phyloP scores from a whole-genome alignment of 352 stramenopile genomes.

The Phytophthora crassamura region DNA sequence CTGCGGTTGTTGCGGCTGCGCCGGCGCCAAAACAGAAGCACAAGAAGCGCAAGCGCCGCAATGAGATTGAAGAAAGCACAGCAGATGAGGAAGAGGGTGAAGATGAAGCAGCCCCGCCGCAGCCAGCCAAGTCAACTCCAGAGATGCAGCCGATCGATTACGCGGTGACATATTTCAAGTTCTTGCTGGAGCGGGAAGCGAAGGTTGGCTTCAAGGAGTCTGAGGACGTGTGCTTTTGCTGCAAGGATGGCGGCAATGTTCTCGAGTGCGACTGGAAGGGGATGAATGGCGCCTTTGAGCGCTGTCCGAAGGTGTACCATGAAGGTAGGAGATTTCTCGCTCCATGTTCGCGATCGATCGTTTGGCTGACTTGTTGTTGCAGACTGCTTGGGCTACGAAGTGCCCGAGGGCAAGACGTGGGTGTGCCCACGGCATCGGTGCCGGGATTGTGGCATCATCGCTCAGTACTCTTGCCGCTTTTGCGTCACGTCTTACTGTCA shows the following conservation, averaged over 20 bases:
- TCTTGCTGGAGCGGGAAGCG: slow-evolving; percentile 56
- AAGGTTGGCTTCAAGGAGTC: slow-evolving; percentile 49
- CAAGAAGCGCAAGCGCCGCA: slow-evolving; percentile 58
- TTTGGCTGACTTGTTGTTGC: neutral
- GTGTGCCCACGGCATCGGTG: slow-evolving; percentile 76
- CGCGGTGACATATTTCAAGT: slow-evolving; percentile 69
- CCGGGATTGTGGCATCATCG: slow-evolving; percentile 65
- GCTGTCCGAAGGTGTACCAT: slow-evolving; percentile 86
- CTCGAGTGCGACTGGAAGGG: slow-evolving; percentile 83
- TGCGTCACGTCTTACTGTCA: slow-evolving; percentile 80
- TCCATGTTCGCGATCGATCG: slow-evolving; percentile 6
- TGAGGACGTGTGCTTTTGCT: slow-evolving; percentile 87
- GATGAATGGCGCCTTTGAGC: slow-evolving; percentile 37
- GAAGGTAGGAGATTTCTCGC: slow-evolving; percentile 43
- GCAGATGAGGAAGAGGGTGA: no score
- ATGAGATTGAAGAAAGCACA: slow-evolving; percentile 35
- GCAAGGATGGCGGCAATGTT: slow-evolving; percentile 81
- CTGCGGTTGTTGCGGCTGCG: neutral
- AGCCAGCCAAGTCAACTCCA: slow-evolving; percentile 3
- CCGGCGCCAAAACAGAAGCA: slow-evolving; percentile 39
- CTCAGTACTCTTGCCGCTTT: slow-evolving; percentile 64
- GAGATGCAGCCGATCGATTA: slow-evolving; percentile 73
- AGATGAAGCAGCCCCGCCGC: slow-evolving; percentile 3
- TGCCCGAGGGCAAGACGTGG: slow-evolving; percentile 67
- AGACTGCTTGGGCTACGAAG: slow-evolving; percentile 76